A percentile compares a stretch with the other conserved stretches of the same genome.
These are phyloP conservation scores for Casaregolazyma lundiana DNA, from an alignment of 1,139 yeast species.

Conservation along the genomic window DNA sequence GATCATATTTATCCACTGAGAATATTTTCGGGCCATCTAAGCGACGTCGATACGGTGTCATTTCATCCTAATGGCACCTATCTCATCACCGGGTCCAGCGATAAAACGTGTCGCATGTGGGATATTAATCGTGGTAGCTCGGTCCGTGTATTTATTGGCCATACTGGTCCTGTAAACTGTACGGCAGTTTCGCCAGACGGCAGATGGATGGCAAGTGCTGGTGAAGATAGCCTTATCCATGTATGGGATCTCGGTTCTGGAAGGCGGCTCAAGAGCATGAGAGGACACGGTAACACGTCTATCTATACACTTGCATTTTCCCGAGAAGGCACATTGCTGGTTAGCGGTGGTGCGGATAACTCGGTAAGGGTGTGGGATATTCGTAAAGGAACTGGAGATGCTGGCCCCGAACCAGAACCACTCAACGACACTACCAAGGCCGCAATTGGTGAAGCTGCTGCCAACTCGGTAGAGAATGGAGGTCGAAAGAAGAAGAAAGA, in stretches of 20 bases:
- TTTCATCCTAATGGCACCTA: slow-evolving; percentile 97
- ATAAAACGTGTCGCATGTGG: slow-evolving; percentile 98
- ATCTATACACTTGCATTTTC: slow-evolving; percentile 84
- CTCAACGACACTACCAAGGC: slow-evolving; percentile 32
- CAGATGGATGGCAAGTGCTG: slow-evolving; percentile 92
- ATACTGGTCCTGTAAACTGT: slow-evolving; percentile 79
- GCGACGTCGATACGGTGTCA: slow-evolving; percentile 91
- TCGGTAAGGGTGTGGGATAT: slow-evolving; percentile 96
- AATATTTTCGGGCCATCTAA: slow-evolving; percentile 94
- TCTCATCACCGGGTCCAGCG: slow-evolving; percentile 91
- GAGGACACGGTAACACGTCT: slow-evolving; percentile 88
- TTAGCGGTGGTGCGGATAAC: slow-evolving; percentile 90
- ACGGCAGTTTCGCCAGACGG: slow-evolving; percentile 95
- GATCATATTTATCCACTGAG: slow-evolving; percentile 96
- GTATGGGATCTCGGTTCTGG: slow-evolving; percentile 97
- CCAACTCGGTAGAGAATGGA: slow-evolving; percentile 34
- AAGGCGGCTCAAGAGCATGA: slow-evolving; percentile 65
- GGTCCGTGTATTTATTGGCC: slow-evolving; percentile 93
- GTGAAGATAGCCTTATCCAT: slow-evolving; percentile 85
- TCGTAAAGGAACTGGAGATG: slow-evolving; percentile 74
- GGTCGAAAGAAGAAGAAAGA: slow-evolving; percentile 52
- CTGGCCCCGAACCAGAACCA: slow-evolving; percentile 77
- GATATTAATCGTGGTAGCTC: slow-evolving; percentile 85
- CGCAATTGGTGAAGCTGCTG: slow-evolving; percentile 15
- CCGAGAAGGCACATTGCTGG: slow-evolving; percentile 80